A percentile compares a stretch with the other conserved stretches of the same genome.
These are phyloP conservation scores for Aspergillus tamarii DNA, from an alignment of 2,329 filamentous ascomycete genomes.

Conservation along the genomic window DNA sequence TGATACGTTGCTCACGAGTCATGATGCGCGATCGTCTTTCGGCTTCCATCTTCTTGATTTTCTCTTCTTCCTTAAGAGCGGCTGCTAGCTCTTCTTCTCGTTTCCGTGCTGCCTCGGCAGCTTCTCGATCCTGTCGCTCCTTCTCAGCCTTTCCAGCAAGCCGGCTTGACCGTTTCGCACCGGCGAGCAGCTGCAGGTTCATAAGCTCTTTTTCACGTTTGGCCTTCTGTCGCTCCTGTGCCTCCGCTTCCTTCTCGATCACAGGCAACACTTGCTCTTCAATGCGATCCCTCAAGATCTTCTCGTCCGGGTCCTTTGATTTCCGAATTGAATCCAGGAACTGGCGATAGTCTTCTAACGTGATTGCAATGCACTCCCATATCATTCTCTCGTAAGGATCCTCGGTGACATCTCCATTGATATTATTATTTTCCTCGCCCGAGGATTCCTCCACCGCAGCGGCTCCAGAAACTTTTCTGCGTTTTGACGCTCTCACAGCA, in stretches of 20 bases:
- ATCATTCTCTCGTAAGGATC: slow-evolving; percentile 74
- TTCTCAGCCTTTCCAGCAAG: slow-evolving; percentile 81
- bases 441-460: slow-evolving; percentile 44
- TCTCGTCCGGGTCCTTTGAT: slow-evolving; percentile 83
- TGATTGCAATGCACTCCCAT: slow-evolving; percentile 91
- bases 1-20: slow-evolving; percentile 82
- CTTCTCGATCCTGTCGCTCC: slow-evolving; percentile 72
- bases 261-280: slow-evolving; percentile 80
- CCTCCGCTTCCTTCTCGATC: slow-evolving; percentile 73
- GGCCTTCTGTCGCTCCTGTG: slow-evolving; percentile 70
- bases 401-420: slow-evolving; percentile 45
- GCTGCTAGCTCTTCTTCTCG: slow-evolving; percentile 65
- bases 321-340: slow-evolving; percentile 74
- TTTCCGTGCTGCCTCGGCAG: slow-evolving; percentile 70
- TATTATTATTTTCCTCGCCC: slow-evolving; percentile 49
- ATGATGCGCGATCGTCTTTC: slow-evolving; percentile 79
- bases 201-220: slow-evolving; percentile 80
- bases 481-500: slow-evolving; percentile 70
- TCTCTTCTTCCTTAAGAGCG: slow-evolving; percentile 62
- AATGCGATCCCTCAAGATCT: slow-evolving; percentile 71
- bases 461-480: slow-evolving; percentile 58
- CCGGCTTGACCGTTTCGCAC: slow-evolving; percentile 89
- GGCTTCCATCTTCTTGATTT: slow-evolving; percentile 66
- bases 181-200: slow-evolving; percentile 83
- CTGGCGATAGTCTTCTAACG: slow-evolving; percentile 72